These are phyloP conservation scores for Acanthamoeba healyi DNA, from an alignment of 208 protist species.

Conservation along the genomic window DNA sequence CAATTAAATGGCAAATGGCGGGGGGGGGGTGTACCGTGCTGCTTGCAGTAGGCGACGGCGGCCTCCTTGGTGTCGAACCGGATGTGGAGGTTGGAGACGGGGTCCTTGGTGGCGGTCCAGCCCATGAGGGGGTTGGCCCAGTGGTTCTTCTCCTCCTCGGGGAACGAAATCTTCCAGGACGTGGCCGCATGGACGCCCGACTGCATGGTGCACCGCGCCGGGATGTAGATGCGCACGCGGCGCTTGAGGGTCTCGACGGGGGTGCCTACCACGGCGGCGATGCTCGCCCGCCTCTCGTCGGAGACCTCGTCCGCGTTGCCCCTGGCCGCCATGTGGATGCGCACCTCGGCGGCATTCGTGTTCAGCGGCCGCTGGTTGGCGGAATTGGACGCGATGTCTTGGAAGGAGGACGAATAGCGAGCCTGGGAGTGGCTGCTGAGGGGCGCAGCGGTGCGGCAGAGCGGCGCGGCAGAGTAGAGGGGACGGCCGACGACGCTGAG, in stretches of 20 bases:
- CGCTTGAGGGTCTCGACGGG: neutral
- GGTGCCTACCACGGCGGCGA: neutral
- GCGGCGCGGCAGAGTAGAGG: too few species aligned
- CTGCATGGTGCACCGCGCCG: neutral
- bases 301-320: neutral
- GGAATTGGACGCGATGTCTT: too few species aligned
- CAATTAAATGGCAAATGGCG: neutral
- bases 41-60: slow-evolving; percentile 1
- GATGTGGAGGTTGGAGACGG: slow-evolving; percentile 20
- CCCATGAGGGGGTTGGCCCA: slow-evolving; percentile 23
- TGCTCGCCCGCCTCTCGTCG: neutral
- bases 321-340: too few species aligned
- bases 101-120: slow-evolving; percentile 21
- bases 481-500: too few species aligned
- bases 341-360: too few species aligned
- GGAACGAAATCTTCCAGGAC: neutral
- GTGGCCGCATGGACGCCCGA: slow-evolving; percentile 1
- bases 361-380: too few species aligned
- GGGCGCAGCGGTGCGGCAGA: too few species aligned
- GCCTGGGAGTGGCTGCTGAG: too few species aligned
- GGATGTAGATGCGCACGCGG: neutral
- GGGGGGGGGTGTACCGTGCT: neutral
- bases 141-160: slow-evolving; percentile 8
- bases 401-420: too few species aligned
- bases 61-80: neutral